Conservation (phyloP, 139 green algal species). For the Chlorokybus atmophyticus region DNA sequence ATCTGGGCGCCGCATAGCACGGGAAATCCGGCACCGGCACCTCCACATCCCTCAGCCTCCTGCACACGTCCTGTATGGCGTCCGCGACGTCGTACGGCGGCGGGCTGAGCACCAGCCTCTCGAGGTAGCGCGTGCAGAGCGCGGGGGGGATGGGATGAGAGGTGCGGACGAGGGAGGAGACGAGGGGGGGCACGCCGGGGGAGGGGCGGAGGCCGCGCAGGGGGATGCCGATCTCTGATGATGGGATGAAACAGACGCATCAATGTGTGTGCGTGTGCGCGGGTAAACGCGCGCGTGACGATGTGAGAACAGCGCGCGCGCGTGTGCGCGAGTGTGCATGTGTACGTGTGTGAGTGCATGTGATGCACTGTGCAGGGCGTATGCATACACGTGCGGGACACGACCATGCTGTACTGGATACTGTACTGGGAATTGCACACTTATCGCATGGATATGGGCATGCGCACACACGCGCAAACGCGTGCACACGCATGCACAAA, state of each 20-base stretch:
- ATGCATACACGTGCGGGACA: too few relatives aligned
- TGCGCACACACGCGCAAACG: too few relatives aligned
- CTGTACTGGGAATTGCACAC: too few relatives aligned
- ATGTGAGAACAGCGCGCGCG: too few relatives aligned
- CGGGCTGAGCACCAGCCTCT: conserved; percentile 29
- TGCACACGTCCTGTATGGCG: conserved; percentile 15
- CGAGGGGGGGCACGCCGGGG: conserved; percentile 43
- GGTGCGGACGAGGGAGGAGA: conserved; percentile 44
- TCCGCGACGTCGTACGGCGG: conserved; percentile 17
- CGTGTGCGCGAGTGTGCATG: too few relatives aligned
- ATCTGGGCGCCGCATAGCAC: not conserved
- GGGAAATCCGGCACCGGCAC: conserved; percentile 10
- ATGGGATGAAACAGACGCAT: conserved; percentile 7
- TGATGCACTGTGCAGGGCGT: too few relatives aligned
- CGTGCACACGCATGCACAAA: too few relatives aligned
- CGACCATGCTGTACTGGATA: too few relatives aligned
- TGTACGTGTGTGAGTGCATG: too few relatives aligned
- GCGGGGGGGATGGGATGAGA: conserved; percentile 4
- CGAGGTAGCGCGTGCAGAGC: conserved; percentile 16
- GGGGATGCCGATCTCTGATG: conserved; percentile 23
- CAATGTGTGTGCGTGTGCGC: too few relatives aligned
- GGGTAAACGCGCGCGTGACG: too few relatives aligned
- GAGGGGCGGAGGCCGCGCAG: conserved; percentile 29
- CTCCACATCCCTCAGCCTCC: not conserved
- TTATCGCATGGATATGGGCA: too few relatives aligned